Evolutionary conservation across 371 early-diverging fungal species (phyloP), one percentile per base, ranked within the genome.

Genomic region (Lichtheimia ramosa): DNA sequence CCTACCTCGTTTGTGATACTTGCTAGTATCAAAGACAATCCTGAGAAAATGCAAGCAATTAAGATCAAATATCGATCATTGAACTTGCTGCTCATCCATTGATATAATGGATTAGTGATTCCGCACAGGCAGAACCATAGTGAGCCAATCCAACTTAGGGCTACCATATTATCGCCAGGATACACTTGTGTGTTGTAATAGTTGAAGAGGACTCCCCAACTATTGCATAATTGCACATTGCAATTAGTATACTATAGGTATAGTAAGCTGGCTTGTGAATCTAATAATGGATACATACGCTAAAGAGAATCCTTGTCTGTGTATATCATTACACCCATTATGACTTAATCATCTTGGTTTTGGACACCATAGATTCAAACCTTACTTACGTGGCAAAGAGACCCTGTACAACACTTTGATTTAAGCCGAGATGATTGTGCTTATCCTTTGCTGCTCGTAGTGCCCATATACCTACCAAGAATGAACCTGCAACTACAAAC

Each of bases 131-230:
- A 59, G 13, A 68, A 65, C 56, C 74, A 73, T 15, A 77, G 66
- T n/a, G 74, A 73, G 8, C 77, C 77, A 16, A 77, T 69, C 77
- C 77, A 77, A 24, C 71, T 73, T 12, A 77, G 54, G 40, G 56
- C 50, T 12, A 54, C 64, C 65, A 71, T 56, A 48, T 73, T 53
- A 0, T 34, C 2, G 7, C 64, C 68, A 18, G 66, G 57, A 55
- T 73, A 77, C 0, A 77, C 64, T 5, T 58, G 16, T 39, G 59
- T 58, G 28, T 71, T 73, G 55, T 77, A 77, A 16, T 69, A 52
- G 23, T 65, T 62, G 18, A 71, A 48, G 41, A 68, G 70, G 12
- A 67, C 52, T 13, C 77, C 77, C 74, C 74, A 77, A 25, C 70
- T 65, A 58, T 34, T 34, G 34, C 8, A 8, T 2, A 5, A 34